Conservation (phyloP, 257 asterid genomes). For the Fraxinus quadrangulata region DNA sequence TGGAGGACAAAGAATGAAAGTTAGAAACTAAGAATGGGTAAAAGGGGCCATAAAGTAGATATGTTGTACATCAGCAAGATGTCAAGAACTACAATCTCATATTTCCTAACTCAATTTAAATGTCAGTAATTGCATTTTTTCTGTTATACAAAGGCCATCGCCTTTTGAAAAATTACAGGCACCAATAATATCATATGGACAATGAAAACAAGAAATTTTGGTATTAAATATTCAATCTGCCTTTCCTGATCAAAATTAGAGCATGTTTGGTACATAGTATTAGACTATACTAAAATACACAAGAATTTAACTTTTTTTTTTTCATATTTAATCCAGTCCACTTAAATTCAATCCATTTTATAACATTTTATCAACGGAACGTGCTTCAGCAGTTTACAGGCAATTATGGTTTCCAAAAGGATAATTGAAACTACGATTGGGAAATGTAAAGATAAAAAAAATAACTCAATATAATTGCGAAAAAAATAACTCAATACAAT, state of each 20-base stretch:
- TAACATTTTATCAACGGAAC: neutral
- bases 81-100: neutral
- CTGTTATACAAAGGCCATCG: neutral
- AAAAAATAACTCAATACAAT: too few relatives aligned
- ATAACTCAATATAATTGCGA: neutral
- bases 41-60: neutral
- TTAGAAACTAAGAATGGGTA: neutral
- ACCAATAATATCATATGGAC: neutral
- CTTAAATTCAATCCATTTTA: neutral
- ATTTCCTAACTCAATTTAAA: neutral
- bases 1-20: neutral
- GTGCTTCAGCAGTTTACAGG: slow-evolving; percentile 6
- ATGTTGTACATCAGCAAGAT: neutral
- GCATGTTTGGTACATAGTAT: neutral
- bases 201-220: neutral
- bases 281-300: too few relatives aligned
- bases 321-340: neutral
- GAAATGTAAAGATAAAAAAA: neutral
- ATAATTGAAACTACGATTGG: neutral
- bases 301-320: neutral
- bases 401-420: neutral
- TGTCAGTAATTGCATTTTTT: neutral
- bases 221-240: neutral
- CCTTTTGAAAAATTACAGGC: neutral
- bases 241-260: neutral